Percentiles rank a stretch among this genome's conserved stretches.
phyloP scores from a whole-genome alignment of 495 filamentous ascomycete genomes.

The Aspergillus mulundensis region DNA sequence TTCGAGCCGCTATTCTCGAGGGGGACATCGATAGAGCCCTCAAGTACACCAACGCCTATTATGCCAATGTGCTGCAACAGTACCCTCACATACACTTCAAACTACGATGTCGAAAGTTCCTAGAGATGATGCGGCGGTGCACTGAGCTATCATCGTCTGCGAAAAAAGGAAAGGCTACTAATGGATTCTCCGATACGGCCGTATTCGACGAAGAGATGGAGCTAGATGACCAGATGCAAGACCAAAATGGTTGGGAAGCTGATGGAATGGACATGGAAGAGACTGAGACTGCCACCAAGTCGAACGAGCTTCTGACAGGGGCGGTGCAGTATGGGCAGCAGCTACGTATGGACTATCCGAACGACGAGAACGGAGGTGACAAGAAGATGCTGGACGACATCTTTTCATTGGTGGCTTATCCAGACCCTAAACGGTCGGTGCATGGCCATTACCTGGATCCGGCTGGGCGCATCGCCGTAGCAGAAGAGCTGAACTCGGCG shows the following conservation, averaged over 20 bases:
- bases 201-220: slow-evolving; percentile 72
- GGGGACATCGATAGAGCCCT: slow-evolving; percentile 91
- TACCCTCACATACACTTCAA: slow-evolving; percentile 89
- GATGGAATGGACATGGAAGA: slow-evolving; percentile 56
- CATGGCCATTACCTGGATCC: slow-evolving; percentile 77
- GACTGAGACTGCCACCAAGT: slow-evolving; percentile 30
- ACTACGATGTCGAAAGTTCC: slow-evolving; percentile 83
- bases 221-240: slow-evolving; percentile 62
- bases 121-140: slow-evolving; percentile 88
- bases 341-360: slow-evolving; percentile 68
- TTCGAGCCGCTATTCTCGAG: slow-evolving; percentile 82
- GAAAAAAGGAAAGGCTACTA: slow-evolving; percentile 34
- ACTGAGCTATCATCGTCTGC: slow-evolving; percentile 56
- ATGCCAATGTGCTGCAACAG: slow-evolving; percentile 75
- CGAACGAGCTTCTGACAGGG: slow-evolving; percentile 57
- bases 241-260: slow-evolving; percentile 46
- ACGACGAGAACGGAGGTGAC: slow-evolving; percentile 63
- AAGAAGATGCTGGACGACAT: slow-evolving; percentile 76
- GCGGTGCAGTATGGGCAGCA: slow-evolving; percentile 78
- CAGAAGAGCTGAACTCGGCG: slow-evolving; percentile 91
- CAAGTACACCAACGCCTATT: slow-evolving; percentile 71
- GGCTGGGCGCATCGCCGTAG: slow-evolving; percentile 70
- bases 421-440: slow-evolving; percentile 68
- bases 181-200: slow-evolving; percentile 40
- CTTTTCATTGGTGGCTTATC: slow-evolving; percentile 84